Percentiles rank a stretch among this genome's conserved stretches.
These are phyloP conservation scores for Pseudocercospora cruenta DNA, from an alignment of 2,329 filamentous ascomycete genomes.

Conservation along the genomic window DNA sequence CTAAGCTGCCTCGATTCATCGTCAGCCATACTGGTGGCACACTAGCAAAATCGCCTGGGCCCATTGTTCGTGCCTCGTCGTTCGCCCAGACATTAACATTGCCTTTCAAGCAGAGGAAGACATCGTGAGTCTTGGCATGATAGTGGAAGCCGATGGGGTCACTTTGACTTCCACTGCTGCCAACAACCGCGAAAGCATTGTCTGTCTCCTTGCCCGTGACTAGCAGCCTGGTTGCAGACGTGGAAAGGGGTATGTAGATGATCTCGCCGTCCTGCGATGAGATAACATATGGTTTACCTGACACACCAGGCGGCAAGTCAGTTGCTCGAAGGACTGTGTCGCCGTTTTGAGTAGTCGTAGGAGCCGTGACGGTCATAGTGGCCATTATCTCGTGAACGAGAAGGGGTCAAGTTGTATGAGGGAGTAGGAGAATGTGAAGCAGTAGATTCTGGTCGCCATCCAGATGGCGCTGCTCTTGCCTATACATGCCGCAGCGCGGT, in stretches of 20 bases:
- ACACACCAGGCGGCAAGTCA: conserved; percentile 25
- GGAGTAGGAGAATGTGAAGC: background rate
- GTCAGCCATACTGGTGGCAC: conserved; percentile 55
- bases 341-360: background rate
- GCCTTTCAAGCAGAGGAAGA: conserved; percentile 61
- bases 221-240: conserved; percentile 56
- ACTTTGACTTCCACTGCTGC: conserved; percentile 52
- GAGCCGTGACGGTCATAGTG: conserved; percentile 6
- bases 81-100: conserved; percentile 61
- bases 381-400: background rate
- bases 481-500: background rate
- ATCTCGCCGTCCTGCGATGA: conserved; percentile 52
- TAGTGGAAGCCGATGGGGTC: conserved; percentile 60
- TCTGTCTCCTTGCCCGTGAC: conserved; percentile 57
- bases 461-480: background rate
- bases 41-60: conserved; percentile 61
- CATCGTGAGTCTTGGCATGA: conserved; percentile 60
- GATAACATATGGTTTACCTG: conserved; percentile 32
- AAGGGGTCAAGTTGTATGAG: background rate
- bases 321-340: conserved; percentile 9
- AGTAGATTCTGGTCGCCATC: background rate
- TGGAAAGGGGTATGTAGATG: conserved; percentile 57
- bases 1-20: background rate
- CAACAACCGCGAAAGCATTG: conserved; percentile 56
- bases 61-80: conserved; percentile 58